Conservation (phyloP, 495 filamentous ascomycete genomes). For the Annulohypoxylon stygium region DNA sequence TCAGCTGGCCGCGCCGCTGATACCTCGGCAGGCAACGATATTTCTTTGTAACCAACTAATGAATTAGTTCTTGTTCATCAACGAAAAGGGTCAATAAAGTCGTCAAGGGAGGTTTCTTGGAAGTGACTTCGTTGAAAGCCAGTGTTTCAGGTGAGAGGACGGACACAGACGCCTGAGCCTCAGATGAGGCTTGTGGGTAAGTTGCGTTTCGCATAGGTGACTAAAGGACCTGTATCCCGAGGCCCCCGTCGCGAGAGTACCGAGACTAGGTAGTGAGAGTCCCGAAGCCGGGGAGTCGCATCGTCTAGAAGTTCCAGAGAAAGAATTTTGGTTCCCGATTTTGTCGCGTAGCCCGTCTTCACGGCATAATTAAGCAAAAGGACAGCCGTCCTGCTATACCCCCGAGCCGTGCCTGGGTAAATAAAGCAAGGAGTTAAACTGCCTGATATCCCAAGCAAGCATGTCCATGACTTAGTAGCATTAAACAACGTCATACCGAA, state of each 20-base stretch:
- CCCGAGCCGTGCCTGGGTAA: conserved; percentile 7
- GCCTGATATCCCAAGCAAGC: conserved; percentile 20
- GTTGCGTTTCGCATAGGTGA: conserved; percentile 32
- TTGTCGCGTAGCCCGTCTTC: conserved; percentile 21
- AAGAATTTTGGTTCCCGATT: conserved; percentile 15
- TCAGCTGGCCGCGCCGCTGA: neutral
- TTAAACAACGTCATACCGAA: conserved; percentile 39
- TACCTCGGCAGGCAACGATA: neutral
- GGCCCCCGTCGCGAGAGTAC: conserved; percentile 12
- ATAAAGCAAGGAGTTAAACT: conserved; percentile 25
- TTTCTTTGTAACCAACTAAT: neutral
- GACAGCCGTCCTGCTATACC: neutral
- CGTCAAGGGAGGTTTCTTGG: conserved; percentile 22
- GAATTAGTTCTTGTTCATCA: neutral
- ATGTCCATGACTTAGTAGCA: conserved; percentile 22
- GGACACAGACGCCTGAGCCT: conserved; percentile 29
- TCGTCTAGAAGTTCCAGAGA: conserved; percentile 16
- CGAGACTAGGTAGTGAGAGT: conserved; percentile 18
- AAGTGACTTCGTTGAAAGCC: conserved; percentile 17
- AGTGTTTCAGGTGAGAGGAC: conserved; percentile 45
- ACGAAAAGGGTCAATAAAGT: conserved; percentile 12
- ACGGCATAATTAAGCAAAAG: conserved; percentile 13
- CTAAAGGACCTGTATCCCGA: conserved; percentile 13
- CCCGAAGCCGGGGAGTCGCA: conserved; percentile 18
- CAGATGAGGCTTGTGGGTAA: conserved; percentile 34